Conservation (phyloP, 805 yeast genomes). For the Kazachstania kunashirensis region DNA sequence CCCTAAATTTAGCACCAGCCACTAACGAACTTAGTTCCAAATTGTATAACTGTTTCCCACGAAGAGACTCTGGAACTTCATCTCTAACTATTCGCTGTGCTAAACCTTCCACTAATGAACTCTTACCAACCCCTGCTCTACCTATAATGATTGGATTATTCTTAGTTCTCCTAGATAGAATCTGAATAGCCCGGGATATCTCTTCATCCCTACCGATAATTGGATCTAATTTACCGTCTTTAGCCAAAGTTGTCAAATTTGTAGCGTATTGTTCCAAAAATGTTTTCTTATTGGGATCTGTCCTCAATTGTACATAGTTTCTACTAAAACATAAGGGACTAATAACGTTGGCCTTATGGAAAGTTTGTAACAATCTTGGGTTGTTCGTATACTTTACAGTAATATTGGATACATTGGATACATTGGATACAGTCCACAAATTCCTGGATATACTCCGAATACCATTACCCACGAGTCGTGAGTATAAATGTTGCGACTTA, state of each 20-base stretch:
- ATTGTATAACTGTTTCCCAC: conserved; percentile 72
- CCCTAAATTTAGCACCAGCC: conserved; percentile 91
- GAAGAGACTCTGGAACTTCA: conserved; percentile 91
- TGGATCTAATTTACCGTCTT: conserved; percentile 86
- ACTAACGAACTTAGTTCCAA: conserved; percentile 82
- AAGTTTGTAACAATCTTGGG: too few relatives aligned
- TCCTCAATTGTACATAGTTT: conserved; percentile 23
- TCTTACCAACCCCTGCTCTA: conserved; percentile 96
- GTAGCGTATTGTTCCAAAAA: conserved; percentile 81
- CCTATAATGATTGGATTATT: conserved; percentile 94
- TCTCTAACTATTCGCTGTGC: conserved; percentile 88
- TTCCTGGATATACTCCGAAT: not conserved
- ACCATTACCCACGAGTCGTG: not conserved
- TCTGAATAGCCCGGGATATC: conserved; percentile 85
- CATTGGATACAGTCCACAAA: too few relatives aligned
- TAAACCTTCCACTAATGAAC: conserved; percentile 91
- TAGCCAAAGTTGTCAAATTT: conserved; percentile 77
- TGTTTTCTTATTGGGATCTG: conserved; percentile 46
- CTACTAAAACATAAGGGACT: too few relatives aligned
- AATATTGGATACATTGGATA: too few relatives aligned
- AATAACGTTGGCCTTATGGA: too few relatives aligned
- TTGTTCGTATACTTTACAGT: too few relatives aligned
- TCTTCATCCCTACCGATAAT: conserved; percentile 97
- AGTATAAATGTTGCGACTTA: not conserved
- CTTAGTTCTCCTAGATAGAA: conserved; percentile 83